Conservation (phyloP, 1,139 yeast genomes). For the Candida gigantensis region DNA sequence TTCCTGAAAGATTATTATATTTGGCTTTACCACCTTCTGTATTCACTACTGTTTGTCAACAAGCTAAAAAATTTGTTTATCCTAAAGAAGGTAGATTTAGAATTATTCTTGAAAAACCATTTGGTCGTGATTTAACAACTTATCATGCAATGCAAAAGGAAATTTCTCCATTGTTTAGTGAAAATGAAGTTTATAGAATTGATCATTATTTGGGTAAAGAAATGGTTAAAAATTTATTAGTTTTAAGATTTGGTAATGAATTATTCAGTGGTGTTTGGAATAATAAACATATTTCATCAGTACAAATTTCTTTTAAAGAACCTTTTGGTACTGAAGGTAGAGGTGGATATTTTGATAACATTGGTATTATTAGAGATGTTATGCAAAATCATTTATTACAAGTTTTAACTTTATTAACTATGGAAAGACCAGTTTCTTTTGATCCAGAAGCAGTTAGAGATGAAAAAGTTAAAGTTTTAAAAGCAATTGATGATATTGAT, state of each 20-base stretch:
- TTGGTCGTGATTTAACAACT: constrained; percentile 85
- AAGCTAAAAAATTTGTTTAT: constrained; percentile 70
- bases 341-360: constrained; percentile 94
- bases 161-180: constrained; percentile 83
- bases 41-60: constrained; percentile 74
- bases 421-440: constrained; percentile 92
- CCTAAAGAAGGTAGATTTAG: constrained; percentile 71
- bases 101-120: constrained; percentile 94
- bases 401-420: constrained; percentile 84
- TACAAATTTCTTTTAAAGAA: constrained; percentile 92
- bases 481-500: constrained; percentile 73
- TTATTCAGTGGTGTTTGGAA: constrained; percentile 87
- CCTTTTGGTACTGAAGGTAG: constrained; percentile 98
- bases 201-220: constrained; percentile 98
- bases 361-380: constrained; percentile 96
- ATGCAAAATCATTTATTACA: constrained; percentile 97
- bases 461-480: constrained; percentile 90
- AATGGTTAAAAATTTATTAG: constrained; percentile 91
- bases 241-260: constrained; percentile 86
- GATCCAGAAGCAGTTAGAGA: constrained; percentile 94
- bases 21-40: constrained; percentile 95
- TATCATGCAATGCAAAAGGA: constrained; percentile 75
- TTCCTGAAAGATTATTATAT: constrained; percentile 78
- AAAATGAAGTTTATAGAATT: constrained; percentile 90
- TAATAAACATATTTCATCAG: constrained; percentile 69